These are phyloP conservation scores for Proliferodiscus dingleyae DNA, from an alignment of 2,329 filamentous ascomycete species.

Conservation along the genomic window DNA sequence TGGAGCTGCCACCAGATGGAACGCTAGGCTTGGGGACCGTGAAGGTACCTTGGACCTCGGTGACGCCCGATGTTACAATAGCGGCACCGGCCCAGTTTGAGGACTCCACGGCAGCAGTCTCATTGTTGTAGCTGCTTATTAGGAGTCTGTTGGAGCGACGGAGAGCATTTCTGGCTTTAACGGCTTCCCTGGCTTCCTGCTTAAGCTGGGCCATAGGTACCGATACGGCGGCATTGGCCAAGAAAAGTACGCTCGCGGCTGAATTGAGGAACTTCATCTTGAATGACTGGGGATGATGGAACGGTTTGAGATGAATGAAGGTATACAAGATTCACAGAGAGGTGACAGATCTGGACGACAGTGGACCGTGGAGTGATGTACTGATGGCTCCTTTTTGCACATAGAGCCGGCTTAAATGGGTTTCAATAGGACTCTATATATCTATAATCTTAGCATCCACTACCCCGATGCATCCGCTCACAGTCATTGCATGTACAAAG, in stretches of 20 bases:
- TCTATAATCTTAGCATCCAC: not conserved
- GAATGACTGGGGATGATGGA: not conserved
- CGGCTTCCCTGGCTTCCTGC: not conserved
- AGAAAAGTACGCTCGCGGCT: not conserved
- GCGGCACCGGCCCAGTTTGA: not conserved
- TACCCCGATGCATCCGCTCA: not conserved
- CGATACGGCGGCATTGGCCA: not conserved
- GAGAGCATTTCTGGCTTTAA: not conserved
- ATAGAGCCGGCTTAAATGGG: not conserved
- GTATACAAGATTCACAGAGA: not conserved
- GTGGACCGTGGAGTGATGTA: not conserved
- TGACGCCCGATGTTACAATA: not conserved
- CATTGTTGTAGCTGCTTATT: not conserved
- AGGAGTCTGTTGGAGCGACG: not conserved
- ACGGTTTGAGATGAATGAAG: not conserved
- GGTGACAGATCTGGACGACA: not conserved
- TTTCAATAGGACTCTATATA: not conserved
- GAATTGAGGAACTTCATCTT: not conserved
- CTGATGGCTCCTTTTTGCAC: not conserved
- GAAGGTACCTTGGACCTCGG: not conserved
- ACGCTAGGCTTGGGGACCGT: not conserved
- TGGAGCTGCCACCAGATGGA: not conserved
- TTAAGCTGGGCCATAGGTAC: not conserved
- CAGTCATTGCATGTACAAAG: not conserved
- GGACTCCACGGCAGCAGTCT: not conserved